Evolutionary conservation across 225 moss, liverwort and hornwort species (phyloP).

Genomic region (Physcomitrium patens): DNA sequence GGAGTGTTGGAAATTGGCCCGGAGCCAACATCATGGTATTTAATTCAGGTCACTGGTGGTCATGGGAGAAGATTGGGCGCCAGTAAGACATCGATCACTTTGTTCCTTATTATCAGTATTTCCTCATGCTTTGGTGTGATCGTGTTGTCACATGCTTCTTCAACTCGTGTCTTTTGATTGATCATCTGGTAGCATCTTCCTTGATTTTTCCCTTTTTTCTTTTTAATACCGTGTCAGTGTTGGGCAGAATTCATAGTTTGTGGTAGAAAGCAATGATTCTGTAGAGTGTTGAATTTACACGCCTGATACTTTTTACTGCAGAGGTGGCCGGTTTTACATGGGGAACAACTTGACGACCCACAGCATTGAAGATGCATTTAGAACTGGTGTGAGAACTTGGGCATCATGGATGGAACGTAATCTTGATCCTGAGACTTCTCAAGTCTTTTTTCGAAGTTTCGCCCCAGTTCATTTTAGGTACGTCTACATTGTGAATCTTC

Average conservation of each 20-base stretch:
- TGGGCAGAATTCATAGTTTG: too few species aligned
- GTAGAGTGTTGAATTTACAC: too few species aligned
- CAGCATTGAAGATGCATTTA: conserved; percentile 56
- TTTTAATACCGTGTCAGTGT: too few species aligned
- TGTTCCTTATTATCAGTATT: too few species aligned
- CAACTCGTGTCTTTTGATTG: not conserved
- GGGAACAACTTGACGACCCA: conserved; percentile 44
- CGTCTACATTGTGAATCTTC: not conserved
- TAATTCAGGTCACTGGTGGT: conserved; percentile 96
- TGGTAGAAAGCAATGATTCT: too few species aligned
- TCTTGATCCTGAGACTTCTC: conserved; percentile 55
- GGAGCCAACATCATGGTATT: conserved; percentile 72
- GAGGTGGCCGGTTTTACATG: conserved; percentile 63
- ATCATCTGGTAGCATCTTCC: not conserved
- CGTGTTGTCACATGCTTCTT: too few species aligned
- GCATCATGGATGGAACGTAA: conserved; percentile 54
- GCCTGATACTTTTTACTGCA: conserved; percentile 27
- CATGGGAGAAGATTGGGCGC: conserved; percentile 70
- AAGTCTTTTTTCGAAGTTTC: conserved; percentile 82
- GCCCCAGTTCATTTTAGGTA: conserved; percentile 83
- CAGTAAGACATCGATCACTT: conserved; percentile 41
- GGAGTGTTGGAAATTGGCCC: conserved; percentile 54
- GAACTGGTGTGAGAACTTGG: conserved; percentile 54
- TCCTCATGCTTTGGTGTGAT: too few species aligned
- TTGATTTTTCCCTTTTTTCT: too few species aligned